These are phyloP conservation scores for Candida sakaeoensis DNA, from an alignment of 805 yeast species.

Conservation along the genomic window DNA sequence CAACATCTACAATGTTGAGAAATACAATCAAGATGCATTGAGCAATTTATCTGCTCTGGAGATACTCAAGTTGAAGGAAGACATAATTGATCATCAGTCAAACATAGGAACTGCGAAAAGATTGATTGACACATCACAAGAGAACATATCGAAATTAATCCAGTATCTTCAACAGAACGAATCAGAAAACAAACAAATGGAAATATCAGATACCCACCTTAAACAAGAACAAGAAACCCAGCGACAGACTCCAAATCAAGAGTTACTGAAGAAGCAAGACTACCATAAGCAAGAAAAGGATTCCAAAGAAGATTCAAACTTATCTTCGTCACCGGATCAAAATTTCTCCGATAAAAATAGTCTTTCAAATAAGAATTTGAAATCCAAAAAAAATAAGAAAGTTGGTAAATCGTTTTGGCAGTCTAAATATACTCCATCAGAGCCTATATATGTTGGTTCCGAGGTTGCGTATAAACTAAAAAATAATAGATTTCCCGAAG, in stretches of 20 bases:
- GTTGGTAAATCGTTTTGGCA: constrained; percentile 45
- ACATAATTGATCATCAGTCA: constrained; percentile 49
- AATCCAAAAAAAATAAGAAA: constrained; percentile 14
- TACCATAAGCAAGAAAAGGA: constrained; percentile 4
- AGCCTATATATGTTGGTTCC: constrained; percentile 58
- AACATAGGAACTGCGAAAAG: constrained; percentile 51
- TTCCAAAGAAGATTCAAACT: neutral
- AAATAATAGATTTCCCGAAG: constrained; percentile 63
- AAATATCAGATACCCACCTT: constrained; percentile 5
- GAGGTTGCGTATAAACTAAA: constrained; percentile 85
- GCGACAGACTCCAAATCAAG: neutral
- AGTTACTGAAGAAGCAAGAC: neutral
- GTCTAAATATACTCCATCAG: constrained; percentile 60
- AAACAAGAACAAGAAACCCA: constrained; percentile 7
- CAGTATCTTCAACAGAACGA: constrained; percentile 20
- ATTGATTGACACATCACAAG: constrained; percentile 34
- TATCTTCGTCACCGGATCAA: neutral
- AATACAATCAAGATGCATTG: constrained; percentile 20
- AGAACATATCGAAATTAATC: constrained; percentile 48
- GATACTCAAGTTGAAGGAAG: constrained; percentile 36
- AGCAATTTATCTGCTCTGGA: constrained; percentile 35
- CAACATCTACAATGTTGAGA: constrained; percentile 20
- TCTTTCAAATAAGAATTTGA: constrained; percentile 11
- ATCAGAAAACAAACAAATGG: constrained; percentile 15
- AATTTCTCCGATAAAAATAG: constrained; percentile 1